Base-by-base conservation (phyloP, 1,284 basidiomycete genomes). In the Cryptococcus depauperatus region DNA sequence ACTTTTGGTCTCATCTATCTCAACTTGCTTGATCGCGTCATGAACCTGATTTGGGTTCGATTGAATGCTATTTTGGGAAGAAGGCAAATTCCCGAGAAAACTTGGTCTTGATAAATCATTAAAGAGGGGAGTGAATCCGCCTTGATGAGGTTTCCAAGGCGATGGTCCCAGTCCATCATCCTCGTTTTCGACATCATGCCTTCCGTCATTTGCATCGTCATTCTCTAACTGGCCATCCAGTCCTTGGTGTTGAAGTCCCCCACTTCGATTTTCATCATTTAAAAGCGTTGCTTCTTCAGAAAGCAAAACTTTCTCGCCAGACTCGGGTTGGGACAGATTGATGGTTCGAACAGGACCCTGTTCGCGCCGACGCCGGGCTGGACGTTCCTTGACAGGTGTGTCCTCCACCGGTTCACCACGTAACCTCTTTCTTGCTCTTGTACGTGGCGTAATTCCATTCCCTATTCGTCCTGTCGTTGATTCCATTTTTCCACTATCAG, bases 361-460 rank as follows among this genome's bases (percentile, higher is more conserved):
- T 9, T 13, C 21, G 23, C 5, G 21, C 16, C 35, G 16, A 16
- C 21, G 35, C 6, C 35, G 32, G 14, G 45, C 40, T 6, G 35
- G 38, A 27, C 49, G 48, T 9, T 61, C 57, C 38, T 62, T 62
- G 16, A 59, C 47, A 3, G 69, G 69, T 3, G 64, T 30, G 40
- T 57, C 32, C 50, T 32, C 35, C 44, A 45, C 35, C 51, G 34
- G 43, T 54, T 28, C 18, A 4, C 69, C 69, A 9, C 60, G 52
- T 10, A 71, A 48, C 8, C 68, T 51, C 45, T 66, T 67, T 18
- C 69, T 46, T n/a, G 69, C 69, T 19, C 55, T 55, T 1, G 69
- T 70, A 10, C 69, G 48, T 1, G 69, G 69, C 22, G 69, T 71
- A 28, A 59, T 58, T 23, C 59, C 59, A n/a, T n/a, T n/a, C n/a